Evolutionary conservation across 345 rosid genomes (phyloP).

Genomic region (Trapa incisa): DNA sequence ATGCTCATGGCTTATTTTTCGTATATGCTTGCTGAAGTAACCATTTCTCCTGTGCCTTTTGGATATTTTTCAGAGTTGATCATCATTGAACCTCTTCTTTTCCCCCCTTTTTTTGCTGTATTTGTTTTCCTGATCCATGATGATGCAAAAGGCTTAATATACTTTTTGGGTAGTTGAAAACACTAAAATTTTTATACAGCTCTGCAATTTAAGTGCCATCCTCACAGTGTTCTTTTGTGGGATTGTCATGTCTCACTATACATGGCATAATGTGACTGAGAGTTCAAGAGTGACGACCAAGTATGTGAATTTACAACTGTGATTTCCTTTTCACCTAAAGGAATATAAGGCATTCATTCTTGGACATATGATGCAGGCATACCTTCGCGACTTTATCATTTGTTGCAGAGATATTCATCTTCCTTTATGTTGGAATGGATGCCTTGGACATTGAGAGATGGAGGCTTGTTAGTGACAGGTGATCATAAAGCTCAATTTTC

Average conservation of each 20-base stretch:
- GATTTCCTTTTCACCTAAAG: too few species aligned
- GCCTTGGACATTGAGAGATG: slow-evolving; percentile 93
- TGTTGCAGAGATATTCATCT: slow-evolving; percentile 87
- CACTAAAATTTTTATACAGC: slow-evolving; percentile 28
- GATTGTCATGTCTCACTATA: slow-evolving; percentile 92
- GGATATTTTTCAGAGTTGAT: not conserved
- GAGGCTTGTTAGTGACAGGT: slow-evolving; percentile 70
- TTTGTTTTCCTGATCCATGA: not conserved
- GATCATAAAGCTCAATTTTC: not conserved
- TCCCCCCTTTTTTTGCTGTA: not conserved
- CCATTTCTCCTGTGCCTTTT: slow-evolving; percentile 8
- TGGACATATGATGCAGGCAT: slow-evolving; percentile 37
- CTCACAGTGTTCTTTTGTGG: slow-evolving; percentile 96
- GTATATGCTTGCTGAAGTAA: slow-evolving; percentile 83
- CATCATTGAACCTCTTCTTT: not conserved
- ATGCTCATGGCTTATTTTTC: slow-evolving; percentile 91
- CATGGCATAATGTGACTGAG: slow-evolving; percentile 92
- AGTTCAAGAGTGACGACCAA: slow-evolving; percentile 86
- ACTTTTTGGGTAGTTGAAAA: not conserved
- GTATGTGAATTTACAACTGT: slow-evolving; percentile 23
- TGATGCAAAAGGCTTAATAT: slow-evolving; percentile 5
- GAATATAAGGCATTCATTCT: slow-evolving; percentile 1
- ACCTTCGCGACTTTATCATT: slow-evolving; percentile 87
- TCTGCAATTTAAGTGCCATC: slow-evolving; percentile 72
- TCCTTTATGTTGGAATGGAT: slow-evolving; percentile 98